Conservation (phyloP, 768 basidiomycete species). For the Lentinula edodes region DNA sequence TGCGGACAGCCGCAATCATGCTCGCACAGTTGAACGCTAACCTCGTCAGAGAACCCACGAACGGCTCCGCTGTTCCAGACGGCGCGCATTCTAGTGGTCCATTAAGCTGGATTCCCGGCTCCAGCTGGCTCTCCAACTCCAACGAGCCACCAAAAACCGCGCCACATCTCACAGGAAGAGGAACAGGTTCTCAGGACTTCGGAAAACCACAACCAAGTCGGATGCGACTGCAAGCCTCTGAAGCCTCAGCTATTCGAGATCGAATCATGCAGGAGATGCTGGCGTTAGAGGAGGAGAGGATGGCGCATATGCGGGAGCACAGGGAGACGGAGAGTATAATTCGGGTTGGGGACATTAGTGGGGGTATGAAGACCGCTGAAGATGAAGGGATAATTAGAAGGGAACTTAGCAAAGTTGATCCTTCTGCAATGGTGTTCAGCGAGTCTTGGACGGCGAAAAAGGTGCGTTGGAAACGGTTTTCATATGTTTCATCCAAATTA, state of each 20-base stretch:
- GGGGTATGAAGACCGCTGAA: conserved; percentile 64
- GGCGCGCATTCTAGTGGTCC: conserved; percentile 21
- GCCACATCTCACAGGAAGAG: conserved; percentile 10
- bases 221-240: conserved; percentile 71
- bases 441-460: conserved; percentile 96
- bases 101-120: conserved; percentile 50
- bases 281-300: conserved; percentile 91
- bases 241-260: conserved; percentile 87
- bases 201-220: conserved; percentile 32
- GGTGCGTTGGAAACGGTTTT: conserved; percentile 30
- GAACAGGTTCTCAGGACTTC: conserved; percentile 3
- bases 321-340: conserved; percentile 64
- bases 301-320: conserved; percentile 83
- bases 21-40: conserved; percentile 91
- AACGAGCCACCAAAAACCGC: conserved; percentile 18
- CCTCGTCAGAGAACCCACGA: conserved; percentile 47
- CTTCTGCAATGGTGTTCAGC: conserved; percentile 91
- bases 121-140: conserved; percentile 40
- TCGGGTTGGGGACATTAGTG: conserved; percentile 45
- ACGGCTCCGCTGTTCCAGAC: conserved; percentile 9
- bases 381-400: conserved; percentile 92
- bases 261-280: conserved; percentile 99
- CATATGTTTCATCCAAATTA: no score
- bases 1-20: conserved; percentile 99
- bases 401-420: conserved; percentile 92